phyloP scores from a whole-genome alignment of 192 early-diverging fungal genomes.

The Podila horticola region DNA sequence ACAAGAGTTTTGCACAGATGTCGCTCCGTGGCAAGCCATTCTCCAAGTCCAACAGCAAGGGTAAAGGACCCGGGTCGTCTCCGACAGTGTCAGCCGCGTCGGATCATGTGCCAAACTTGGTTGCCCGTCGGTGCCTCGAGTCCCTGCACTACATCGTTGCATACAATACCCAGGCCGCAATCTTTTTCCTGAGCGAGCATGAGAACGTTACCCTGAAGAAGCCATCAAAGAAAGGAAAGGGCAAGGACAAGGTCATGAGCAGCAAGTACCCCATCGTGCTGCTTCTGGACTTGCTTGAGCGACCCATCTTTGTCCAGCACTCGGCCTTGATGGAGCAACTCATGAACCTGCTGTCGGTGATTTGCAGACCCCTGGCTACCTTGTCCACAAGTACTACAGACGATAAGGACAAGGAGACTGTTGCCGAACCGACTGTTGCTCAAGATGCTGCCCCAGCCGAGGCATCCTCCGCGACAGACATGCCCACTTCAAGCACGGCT shows the following conservation, averaged over 20 bases:
- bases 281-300: constrained; percentile 85
- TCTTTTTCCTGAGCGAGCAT: constrained; percentile 82
- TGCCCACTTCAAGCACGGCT: not conserved
- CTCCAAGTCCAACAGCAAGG: constrained; percentile 49
- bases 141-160: constrained; percentile 82
- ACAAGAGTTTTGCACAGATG: constrained; percentile 81
- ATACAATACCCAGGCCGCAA: constrained; percentile 79
- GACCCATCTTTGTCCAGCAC: constrained; percentile 84
- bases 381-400: constrained; percentile 66
- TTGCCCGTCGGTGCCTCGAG: constrained; percentile 90
- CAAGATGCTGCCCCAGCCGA: constrained; percentile 5
- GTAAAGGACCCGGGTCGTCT: constrained; percentile 20
- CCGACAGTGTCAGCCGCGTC: constrained; percentile 39
- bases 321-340: constrained; percentile 86
- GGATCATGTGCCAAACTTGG: constrained; percentile 87
- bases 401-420: constrained; percentile 28
- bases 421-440: not conserved
- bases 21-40: constrained; percentile 69
- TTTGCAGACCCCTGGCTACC: constrained; percentile 79
- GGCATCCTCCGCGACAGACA: not conserved
- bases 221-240: constrained; percentile 68
- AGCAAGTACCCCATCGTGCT: constrained; percentile 80
- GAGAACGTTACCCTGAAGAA: constrained; percentile 68
- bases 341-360: constrained; percentile 84
- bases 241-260: constrained; percentile 64